Evolutionary conservation across 306 rosid species (phyloP).

Genomic region (Quercus dentata): DNA sequence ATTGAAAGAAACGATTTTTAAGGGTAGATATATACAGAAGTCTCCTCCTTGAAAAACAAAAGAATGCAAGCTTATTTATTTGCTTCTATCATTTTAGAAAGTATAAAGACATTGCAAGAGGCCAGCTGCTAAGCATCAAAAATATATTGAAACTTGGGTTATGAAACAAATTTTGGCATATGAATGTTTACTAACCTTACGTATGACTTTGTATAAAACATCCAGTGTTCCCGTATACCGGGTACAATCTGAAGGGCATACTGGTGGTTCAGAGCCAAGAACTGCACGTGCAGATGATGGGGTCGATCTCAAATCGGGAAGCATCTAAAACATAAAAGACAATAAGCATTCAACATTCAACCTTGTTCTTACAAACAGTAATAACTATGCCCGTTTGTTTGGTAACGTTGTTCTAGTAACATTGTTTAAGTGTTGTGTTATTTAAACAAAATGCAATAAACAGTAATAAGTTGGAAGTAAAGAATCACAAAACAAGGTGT

Average conservation of each 20-base stretch:
- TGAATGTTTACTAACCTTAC: constrained; percentile 57
- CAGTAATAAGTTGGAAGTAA: background rate
- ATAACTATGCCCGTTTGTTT: too few relatives aligned
- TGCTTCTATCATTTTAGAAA: background rate
- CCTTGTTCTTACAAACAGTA: too few relatives aligned
- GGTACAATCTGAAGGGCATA: constrained; percentile 44
- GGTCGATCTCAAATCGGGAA: constrained; percentile 41
- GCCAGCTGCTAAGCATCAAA: background rate
- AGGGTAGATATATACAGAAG: background rate
- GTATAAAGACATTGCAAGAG: background rate
- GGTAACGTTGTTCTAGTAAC: too few relatives aligned
- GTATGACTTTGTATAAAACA: constrained; percentile 66
- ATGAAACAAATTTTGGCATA: background rate
- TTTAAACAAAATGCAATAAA: too few relatives aligned
- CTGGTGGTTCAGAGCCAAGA: constrained; percentile 32
- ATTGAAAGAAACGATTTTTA: background rate
- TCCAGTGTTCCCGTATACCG: constrained; percentile 79
- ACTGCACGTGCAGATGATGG: constrained; percentile 12
- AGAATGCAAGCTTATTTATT: background rate
- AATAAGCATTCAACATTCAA: background rate
- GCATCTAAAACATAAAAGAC: constrained; percentile 30
- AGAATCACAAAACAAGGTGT: background rate
- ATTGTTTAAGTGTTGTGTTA: too few relatives aligned
- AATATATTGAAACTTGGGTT: background rate
- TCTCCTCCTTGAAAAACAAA: background rate